phyloP scores from a whole-genome alignment of 1,284 basidiomycete species.

The Pholiota adiposa region DNA sequence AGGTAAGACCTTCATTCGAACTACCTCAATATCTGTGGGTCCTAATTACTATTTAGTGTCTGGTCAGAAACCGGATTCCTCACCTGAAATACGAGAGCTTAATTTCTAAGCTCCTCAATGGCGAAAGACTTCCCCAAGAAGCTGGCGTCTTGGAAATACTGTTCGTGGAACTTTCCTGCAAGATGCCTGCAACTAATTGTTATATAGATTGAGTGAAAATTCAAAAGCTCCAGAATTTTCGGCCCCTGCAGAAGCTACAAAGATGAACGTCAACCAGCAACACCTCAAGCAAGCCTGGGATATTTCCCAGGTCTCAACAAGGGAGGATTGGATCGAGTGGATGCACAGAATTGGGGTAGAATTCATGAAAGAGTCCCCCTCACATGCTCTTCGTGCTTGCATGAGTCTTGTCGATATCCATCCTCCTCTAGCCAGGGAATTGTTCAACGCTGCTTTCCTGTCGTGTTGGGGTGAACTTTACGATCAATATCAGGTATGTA shows the following conservation, averaged over 20 bases:
- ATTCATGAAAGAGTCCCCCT: slow-evolving; percentile 98
- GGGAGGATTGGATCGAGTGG: slow-evolving; percentile 97
- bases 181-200: slow-evolving; percentile 10
- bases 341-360: slow-evolving; percentile 93
- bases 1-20: slow-evolving; percentile 54
- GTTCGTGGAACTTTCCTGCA: slow-evolving; percentile 39
- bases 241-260: slow-evolving; percentile 81
- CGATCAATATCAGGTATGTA: slow-evolving; percentile 88
- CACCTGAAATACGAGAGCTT: slow-evolving; percentile 90
- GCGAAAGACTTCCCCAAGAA: slow-evolving; percentile 88
- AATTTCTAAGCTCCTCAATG: slow-evolving; percentile 88
- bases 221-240: slow-evolving; percentile 71
- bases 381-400: slow-evolving; percentile 95
- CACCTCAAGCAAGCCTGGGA: slow-evolving; percentile 99
- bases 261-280: slow-evolving; percentile 96
- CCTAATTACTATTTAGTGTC: slow-evolving; percentile 50
- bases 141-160: slow-evolving; percentile 61
- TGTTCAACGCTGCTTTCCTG: slow-evolving; percentile 98
- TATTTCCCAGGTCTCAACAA: slow-evolving; percentile 76
- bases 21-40: not conserved
- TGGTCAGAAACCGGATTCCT: slow-evolving; percentile 81
- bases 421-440: slow-evolving; percentile 88
- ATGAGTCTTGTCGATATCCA: slow-evolving; percentile 94
- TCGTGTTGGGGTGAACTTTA: slow-evolving; percentile 98
- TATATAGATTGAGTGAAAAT: slow-evolving; percentile 56